Base-by-base conservation (phyloP, 1,284 basidiomycete species). In the Puccinia novopanici region DNA sequence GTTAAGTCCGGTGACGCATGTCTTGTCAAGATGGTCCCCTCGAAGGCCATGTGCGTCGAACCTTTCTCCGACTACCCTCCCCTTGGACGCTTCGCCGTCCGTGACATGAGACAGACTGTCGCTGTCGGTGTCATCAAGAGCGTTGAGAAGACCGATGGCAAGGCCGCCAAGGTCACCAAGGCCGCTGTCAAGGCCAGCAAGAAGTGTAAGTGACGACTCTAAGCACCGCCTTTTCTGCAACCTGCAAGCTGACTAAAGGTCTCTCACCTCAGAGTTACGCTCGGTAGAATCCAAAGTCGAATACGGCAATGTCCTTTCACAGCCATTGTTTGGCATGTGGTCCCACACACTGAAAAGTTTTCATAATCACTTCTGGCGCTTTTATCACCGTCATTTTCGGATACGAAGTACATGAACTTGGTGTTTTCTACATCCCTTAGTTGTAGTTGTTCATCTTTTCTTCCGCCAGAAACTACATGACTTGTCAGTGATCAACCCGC, bases 121-220 rank as follows among this genome's bases (percentile, higher is more conserved):
- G 94, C 95, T 83, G 94, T 97, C 86, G 94, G 94, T 89, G 93
- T 97, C 88, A 95, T 97, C 90, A 95, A 96, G 89, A 90, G 91
- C 82, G 94, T 96, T 83, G 94, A 95, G 82, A 95, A 95, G 91
- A 90, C 92, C 83, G 93, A 94, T 82, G 94, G 93, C 88, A 86
- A 89, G 86, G 89, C 89, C 85, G 93, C 93, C 54, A 82, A 82
- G 80, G 72, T 82, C 71, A 81, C 79, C 73, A 81, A 82, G 59
- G 82, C 82, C 57, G 82, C 81, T 50, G 75, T 81, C 85, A 95
- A 95, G 90, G 90, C 91, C 91, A 86, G 87, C 89, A 87, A 45
- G 27, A 65, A 78, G 48, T 80, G 59, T 65, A 76, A 50, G n/a
- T 76, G 30, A 6, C 19, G 17, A n/a, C n/a, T n/a, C n/a, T n/a